A percentile compares a stretch with the other conserved stretches of the same genome.
Conservation (phyloP, 306 rosid genomes). For the Lathyrus oleraceus region DNA sequence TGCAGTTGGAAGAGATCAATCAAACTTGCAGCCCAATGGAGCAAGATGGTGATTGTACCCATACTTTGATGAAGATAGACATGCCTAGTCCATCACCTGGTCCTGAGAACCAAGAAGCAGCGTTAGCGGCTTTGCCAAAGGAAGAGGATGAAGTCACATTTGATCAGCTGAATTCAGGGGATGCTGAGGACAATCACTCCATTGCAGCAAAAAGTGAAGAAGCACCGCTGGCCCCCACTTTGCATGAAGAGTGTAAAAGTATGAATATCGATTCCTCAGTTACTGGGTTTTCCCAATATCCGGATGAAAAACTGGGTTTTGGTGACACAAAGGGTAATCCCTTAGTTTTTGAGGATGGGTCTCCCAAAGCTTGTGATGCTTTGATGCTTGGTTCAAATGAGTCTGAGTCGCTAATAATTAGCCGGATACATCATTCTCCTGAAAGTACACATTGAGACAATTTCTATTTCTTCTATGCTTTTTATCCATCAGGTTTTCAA, state of each 20-base stretch:
- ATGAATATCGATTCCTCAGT: slow-evolving; percentile 34
- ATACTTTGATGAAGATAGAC: slow-evolving; percentile 37
- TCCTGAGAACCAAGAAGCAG: slow-evolving; percentile 47
- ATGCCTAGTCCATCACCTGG: slow-evolving; percentile 37
- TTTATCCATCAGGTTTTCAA: slow-evolving; percentile 49
- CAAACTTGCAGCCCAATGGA: slow-evolving; percentile 43
- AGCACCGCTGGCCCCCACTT: slow-evolving; percentile 31
- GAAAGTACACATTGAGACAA: slow-evolving; percentile 99
- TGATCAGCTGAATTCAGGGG: slow-evolving; percentile 47
- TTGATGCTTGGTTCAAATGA: slow-evolving; percentile 87
- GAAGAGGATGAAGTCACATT: slow-evolving; percentile 42
- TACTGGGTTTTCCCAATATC: slow-evolving; percentile 33
- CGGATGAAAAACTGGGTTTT: slow-evolving; percentile 51
- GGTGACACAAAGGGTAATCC: slow-evolving; percentile 62
- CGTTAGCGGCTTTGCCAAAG: slow-evolving; percentile 37
- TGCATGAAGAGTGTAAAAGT: slow-evolving; percentile 34
- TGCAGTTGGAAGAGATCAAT: slow-evolving; percentile 47
- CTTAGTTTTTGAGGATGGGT: slow-evolving; percentile 62
- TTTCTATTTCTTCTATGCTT: slow-evolving; percentile 72
- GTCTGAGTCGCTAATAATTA: slow-evolving; percentile 97
- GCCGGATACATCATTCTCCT: slow-evolving; percentile 99
- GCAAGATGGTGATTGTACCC: slow-evolving; percentile 40
- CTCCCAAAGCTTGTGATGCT: slow-evolving; percentile 85
- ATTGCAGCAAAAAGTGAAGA: slow-evolving; percentile 28
- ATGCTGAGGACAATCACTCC: slow-evolving; percentile 38